These are phyloP conservation scores for Anaeromyces robustus DNA, from an alignment of 192 early-diverging fungal species.

Conservation along the genomic window DNA sequence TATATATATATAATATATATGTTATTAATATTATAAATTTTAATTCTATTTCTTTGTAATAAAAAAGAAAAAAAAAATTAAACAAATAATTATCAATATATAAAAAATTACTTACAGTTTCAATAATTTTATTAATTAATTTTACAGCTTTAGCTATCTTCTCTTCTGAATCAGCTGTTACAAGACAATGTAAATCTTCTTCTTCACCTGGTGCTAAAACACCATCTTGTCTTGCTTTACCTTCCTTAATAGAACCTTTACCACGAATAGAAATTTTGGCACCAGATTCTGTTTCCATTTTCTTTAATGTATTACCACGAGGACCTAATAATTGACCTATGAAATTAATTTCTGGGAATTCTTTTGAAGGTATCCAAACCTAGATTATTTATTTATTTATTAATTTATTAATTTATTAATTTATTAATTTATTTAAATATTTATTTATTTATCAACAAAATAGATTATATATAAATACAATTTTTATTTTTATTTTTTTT, in stretches of 20 bases:
- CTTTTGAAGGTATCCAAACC: conserved; percentile 54
- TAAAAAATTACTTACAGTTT: conserved; percentile 47
- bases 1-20: no score
- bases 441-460: no score
- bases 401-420: no score
- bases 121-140: conserved; percentile 80
- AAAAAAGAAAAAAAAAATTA: neutral
- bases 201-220: conserved; percentile 29
- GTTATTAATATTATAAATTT: no score
- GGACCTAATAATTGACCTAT: conserved; percentile 93
- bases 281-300: conserved; percentile 85
- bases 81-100: no score
- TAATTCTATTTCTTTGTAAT: no score
- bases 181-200: conserved; percentile 80
- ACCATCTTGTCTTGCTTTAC: conserved; percentile 41
- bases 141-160: conserved; percentile 73
- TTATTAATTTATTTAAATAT: no score
- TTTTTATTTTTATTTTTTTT: no score
- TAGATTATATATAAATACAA: no score
- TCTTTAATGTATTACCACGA: conserved; percentile 90
- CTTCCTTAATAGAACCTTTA: conserved; percentile 90
- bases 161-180: conserved; percentile 76
- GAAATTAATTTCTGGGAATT: conserved; percentile 95
- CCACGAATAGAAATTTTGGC: conserved; percentile 95
- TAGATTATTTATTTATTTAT: neutral